Evolutionary conservation across 2,329 filamentous ascomycete genomes (phyloP).

Genomic region (Daldinia eschscholtzii): DNA sequence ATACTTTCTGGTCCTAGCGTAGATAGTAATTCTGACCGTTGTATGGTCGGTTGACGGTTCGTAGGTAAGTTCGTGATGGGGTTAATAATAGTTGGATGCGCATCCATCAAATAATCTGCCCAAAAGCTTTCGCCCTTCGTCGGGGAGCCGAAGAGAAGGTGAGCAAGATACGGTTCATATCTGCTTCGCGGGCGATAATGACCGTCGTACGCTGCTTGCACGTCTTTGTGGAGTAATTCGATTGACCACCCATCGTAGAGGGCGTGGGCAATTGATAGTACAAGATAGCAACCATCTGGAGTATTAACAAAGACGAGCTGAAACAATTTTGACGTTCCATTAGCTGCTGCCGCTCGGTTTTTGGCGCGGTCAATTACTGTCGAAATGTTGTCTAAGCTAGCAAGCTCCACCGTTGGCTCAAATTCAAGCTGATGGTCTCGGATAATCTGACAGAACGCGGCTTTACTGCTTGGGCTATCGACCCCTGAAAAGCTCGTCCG

Average conservation of each 20-base stretch:
- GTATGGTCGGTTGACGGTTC: slow-evolving; percentile 19
- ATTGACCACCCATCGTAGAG: slow-evolving; percentile 93
- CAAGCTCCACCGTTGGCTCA: slow-evolving; percentile 46
- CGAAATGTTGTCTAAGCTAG: slow-evolving; percentile 53
- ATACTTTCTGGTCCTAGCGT: slow-evolving; percentile 57
- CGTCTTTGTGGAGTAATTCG: slow-evolving; percentile 76
- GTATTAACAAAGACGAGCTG: slow-evolving; percentile 61
- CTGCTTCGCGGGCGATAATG: slow-evolving; percentile 57
- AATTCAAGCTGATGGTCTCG: slow-evolving; percentile 44
- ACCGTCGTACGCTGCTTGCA: slow-evolving; percentile 73
- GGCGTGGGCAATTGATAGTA: slow-evolving; percentile 85
- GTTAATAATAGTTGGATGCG: slow-evolving; percentile 54
- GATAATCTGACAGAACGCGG: slow-evolving; percentile 65
- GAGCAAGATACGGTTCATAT: slow-evolving; percentile 67
- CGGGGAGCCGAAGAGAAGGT: slow-evolving; percentile 61
- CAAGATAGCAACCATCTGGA: slow-evolving; percentile 56
- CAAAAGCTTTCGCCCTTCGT: slow-evolving; percentile 73
- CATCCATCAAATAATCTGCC: slow-evolving; percentile 73
- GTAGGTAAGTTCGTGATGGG: neutral
- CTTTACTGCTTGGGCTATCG: slow-evolving; percentile 67
- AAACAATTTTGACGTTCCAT: slow-evolving; percentile 59
- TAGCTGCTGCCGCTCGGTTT: slow-evolving; percentile 53
- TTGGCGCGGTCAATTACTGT: slow-evolving; percentile 56
- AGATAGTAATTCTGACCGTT: slow-evolving; percentile 63
- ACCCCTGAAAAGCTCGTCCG: slow-evolving; percentile 79